These are phyloP conservation scores for Nicotiana tabacum DNA, from an alignment of 257 asterid genomes.

Conservation along the genomic window DNA sequence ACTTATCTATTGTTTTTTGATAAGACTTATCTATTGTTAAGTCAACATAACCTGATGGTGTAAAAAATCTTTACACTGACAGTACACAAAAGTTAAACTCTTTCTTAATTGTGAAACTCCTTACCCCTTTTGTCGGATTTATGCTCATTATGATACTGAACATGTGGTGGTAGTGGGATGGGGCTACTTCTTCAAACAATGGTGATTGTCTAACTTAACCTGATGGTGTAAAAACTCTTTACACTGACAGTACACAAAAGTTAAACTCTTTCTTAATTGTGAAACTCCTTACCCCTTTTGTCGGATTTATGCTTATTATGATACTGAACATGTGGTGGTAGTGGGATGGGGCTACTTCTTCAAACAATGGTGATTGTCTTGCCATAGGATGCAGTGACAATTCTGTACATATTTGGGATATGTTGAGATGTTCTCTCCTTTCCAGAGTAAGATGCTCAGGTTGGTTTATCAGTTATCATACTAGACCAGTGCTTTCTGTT, in stretches of 20 bases:
- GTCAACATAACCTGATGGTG: too few species aligned
- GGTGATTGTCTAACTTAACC: slow-evolving; percentile 19
- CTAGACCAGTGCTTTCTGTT: slow-evolving; percentile 5
- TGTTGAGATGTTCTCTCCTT: slow-evolving; percentile 30
- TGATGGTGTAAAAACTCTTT: too few species aligned
- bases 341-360: slow-evolving; percentile 39
- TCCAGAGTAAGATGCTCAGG: slow-evolving; percentile 64
- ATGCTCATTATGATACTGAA: background rate
- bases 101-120: too few species aligned
- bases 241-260: too few species aligned
- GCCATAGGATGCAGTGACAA: slow-evolving; percentile 88
- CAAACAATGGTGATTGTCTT: slow-evolving; percentile 26
- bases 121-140: background rate
- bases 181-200: slow-evolving; percentile 25
- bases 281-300: background rate
- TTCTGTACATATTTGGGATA: slow-evolving; percentile 73
- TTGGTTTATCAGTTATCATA: slow-evolving; percentile 14
- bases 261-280: background rate
- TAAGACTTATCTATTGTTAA: too few species aligned
- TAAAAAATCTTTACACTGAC: too few species aligned
- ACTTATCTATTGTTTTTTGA: too few species aligned
- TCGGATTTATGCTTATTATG: background rate
- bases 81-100: too few species aligned
- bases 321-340: slow-evolving; percentile 12
- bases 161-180: slow-evolving; percentile 32